phyloP scores from a whole-genome alignment of 345 rosid species.

The Corymbia maculata region DNA sequence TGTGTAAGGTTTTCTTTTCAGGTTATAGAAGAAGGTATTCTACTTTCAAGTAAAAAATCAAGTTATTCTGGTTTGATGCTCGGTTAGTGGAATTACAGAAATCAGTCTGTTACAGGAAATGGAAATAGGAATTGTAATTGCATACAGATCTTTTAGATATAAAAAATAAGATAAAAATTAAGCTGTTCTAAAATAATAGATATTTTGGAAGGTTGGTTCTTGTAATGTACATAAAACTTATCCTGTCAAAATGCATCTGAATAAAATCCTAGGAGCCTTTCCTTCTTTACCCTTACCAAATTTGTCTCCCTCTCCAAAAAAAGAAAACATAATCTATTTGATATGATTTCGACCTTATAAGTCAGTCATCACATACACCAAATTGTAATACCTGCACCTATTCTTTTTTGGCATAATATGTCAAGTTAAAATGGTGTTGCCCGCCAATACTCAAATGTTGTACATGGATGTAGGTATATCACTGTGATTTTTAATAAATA shows the following conservation, averaged over 20 bases:
- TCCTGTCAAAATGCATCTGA: background rate
- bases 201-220: background rate
- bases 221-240: too few species aligned
- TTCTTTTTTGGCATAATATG: background rate
- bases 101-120: background rate
- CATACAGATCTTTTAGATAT: too few species aligned
- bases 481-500: background rate
- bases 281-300: background rate
- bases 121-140: background rate
- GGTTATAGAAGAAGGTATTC: too few species aligned
- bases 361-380: background rate
- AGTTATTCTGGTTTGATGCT: background rate
- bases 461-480: background rate
- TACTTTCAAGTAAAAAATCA: too few species aligned
- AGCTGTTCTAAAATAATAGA: background rate
- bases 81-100: background rate
- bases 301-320: background rate
- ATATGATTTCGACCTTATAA: background rate
- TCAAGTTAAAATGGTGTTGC: background rate
- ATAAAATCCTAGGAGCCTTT: background rate
- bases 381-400: background rate
- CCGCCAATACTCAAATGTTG: background rate
- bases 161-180: too few species aligned
- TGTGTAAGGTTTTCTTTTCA: background rate
- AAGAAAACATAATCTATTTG: background rate